These are phyloP conservation scores for Zarea fungicola DNA, from an alignment of 2,329 filamentous ascomycete species.

Conservation along the genomic window DNA sequence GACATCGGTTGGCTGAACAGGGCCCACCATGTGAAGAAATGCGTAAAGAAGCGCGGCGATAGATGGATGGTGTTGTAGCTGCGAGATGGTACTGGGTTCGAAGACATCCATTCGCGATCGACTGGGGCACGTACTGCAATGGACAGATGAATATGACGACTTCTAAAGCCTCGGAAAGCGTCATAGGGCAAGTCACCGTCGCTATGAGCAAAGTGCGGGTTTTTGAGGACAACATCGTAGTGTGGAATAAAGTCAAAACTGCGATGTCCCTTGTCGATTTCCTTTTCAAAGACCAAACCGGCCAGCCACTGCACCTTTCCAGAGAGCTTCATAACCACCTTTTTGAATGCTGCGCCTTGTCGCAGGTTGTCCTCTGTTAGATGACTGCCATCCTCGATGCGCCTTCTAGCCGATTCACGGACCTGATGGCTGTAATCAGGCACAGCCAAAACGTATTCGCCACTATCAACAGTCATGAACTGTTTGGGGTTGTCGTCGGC, in stretches of 20 bases:
- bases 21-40: constrained; percentile 98
- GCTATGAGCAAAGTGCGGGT: constrained; percentile 66
- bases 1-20: constrained; percentile 94
- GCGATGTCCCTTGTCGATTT: constrained; percentile 64
- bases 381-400: constrained; percentile 53
- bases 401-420: constrained; percentile 52
- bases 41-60: constrained; percentile 92
- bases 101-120: constrained; percentile 78
- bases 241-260: constrained; percentile 89
- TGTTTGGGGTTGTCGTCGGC: constrained; percentile 81
- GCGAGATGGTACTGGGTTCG: constrained; percentile 67
- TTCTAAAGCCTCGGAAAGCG: constrained; percentile 94
- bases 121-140: constrained; percentile 84
- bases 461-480: constrained; percentile 94
- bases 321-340: constrained; percentile 97
- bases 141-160: constrained; percentile 93
- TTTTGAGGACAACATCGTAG: constrained; percentile 82
- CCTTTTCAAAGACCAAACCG: constrained; percentile 87
- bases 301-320: constrained; percentile 91
- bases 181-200: constrained; percentile 63
- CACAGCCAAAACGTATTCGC: constrained; percentile 89
- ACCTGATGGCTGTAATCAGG: constrained; percentile 91
- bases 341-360: constrained; percentile 84
- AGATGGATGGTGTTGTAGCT: constrained; percentile 97
- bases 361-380: constrained; percentile 60